phyloP scores from a whole-genome alignment of 208 protist genomes.

The Leishmania gerbilli region DNA sequence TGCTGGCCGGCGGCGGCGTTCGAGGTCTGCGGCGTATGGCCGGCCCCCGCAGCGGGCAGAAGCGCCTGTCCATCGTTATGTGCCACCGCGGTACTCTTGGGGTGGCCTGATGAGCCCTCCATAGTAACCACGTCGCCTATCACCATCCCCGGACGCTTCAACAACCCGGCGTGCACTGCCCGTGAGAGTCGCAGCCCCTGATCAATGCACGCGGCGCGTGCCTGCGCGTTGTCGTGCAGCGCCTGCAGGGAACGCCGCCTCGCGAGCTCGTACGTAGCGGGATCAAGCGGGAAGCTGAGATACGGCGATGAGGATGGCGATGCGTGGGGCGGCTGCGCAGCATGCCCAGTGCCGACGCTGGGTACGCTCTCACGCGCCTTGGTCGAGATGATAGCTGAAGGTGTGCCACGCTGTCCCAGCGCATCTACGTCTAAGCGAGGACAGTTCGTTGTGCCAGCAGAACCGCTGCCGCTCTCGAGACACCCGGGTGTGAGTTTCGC shows the following conservation, averaged over 20 bases:
- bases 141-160: not conserved
- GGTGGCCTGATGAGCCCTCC: not conserved
- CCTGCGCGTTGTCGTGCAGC: conserved; percentile 29
- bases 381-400: not conserved
- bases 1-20: not conserved
- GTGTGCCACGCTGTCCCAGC: too few species aligned
- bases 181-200: conserved; percentile 16
- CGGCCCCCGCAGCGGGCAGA: not conserved
- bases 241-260: conserved; percentile 16
- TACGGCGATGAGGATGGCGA: not conserved
- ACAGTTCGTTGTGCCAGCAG: not conserved
- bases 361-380: not conserved
- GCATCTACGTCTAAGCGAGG: not conserved
- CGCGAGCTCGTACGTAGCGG: conserved; percentile 5
- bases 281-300: not conserved
- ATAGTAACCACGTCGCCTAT: not conserved
- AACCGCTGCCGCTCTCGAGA: not conserved
- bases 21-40: not conserved
- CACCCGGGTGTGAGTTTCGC: not conserved
- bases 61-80: not conserved
- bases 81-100: too few species aligned
- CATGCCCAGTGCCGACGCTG: not conserved
- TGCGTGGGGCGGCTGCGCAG: not conserved
- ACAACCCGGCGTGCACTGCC: conserved; percentile 13
- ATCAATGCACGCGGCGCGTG: not conserved